Evolutionary conservation across 495 filamentous ascomycete species (phyloP).

Genomic region (Wilcoxina mikolae): DNA sequence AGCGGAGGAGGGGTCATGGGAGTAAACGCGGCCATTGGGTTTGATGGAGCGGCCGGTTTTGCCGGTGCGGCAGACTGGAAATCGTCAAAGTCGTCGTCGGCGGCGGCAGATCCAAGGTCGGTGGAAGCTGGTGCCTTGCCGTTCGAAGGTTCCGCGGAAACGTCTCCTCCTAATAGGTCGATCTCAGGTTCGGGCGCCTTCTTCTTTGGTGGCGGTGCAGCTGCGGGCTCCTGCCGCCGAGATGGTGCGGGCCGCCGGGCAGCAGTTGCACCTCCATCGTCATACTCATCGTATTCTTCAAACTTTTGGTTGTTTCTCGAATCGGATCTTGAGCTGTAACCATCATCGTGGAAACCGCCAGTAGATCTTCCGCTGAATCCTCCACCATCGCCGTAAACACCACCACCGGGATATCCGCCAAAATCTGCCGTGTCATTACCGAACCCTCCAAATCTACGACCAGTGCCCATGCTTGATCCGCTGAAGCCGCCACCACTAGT

Average conservation of each 20-base stretch:
- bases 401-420: slow-evolving; percentile 70
- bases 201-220: slow-evolving; percentile 50
- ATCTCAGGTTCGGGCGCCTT: slow-evolving; percentile 62
- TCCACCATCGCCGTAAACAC: slow-evolving; percentile 84
- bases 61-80: slow-evolving; percentile 81
- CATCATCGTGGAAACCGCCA: slow-evolving; percentile 51
- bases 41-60: slow-evolving; percentile 30
- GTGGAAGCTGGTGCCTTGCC: slow-evolving; percentile 20
- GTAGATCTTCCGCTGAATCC: slow-evolving; percentile 54
- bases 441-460: slow-evolving; percentile 70
- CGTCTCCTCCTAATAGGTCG: slow-evolving; percentile 83
- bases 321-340: slow-evolving; percentile 22
- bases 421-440: slow-evolving; percentile 60
- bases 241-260: slow-evolving; percentile 27
- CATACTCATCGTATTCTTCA: slow-evolving; percentile 93
- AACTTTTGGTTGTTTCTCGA: slow-evolving; percentile 49
- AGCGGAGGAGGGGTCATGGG: slow-evolving; percentile 31
- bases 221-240: slow-evolving; percentile 35
- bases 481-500: slow-evolving; percentile 42
- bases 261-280: slow-evolving; percentile 47
- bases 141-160: slow-evolving; percentile 34
- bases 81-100: slow-evolving; percentile 94
- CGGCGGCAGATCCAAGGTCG: slow-evolving; percentile 43
- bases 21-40: slow-evolving; percentile 28
- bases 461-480: slow-evolving; percentile 22